Percentiles rank a stretch among this genome's conserved stretches.
Evolutionary conservation across 2,329 filamentous ascomycete genomes (phyloP).

Genomic region (Fusarium multiceps): DNA sequence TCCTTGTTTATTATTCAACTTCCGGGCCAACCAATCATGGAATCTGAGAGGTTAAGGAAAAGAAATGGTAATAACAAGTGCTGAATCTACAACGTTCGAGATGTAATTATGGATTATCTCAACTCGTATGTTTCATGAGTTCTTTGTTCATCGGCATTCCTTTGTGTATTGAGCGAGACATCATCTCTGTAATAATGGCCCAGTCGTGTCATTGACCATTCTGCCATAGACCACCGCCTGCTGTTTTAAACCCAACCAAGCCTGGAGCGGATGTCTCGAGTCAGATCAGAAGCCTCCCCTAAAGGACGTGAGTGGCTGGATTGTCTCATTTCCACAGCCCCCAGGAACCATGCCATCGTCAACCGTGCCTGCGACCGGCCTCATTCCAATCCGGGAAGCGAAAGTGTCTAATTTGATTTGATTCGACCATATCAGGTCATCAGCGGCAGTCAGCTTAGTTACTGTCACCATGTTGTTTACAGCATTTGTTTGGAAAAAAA

Average conservation of each 20-base stretch:
- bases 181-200: neutral
- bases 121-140: neutral
- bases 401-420: slow-evolving; percentile 37
- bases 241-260: neutral
- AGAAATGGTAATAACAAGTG: neutral
- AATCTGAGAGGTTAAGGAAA: neutral
- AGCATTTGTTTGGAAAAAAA: slow-evolving; percentile 30
- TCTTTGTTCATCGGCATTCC: slow-evolving; percentile 7
- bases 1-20: slow-evolving; percentile 21
- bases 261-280: slow-evolving; percentile 4
- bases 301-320: slow-evolving; percentile 25
- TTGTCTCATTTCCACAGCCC: slow-evolving; percentile 33
- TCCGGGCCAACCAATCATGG: slow-evolving; percentile 7
- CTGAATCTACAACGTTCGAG: neutral
- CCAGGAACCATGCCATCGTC: slow-evolving; percentile 21
- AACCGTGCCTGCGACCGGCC: slow-evolving; percentile 7
- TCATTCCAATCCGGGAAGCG: slow-evolving; percentile 26
- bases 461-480: slow-evolving; percentile 13
- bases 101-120: too few species aligned
- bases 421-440: slow-evolving; percentile 14
- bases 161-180: slow-evolving; percentile 4
- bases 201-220: neutral
- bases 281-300: slow-evolving; percentile 19
- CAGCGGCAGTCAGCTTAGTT: neutral
- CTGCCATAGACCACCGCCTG: slow-evolving; percentile 22